Evolutionary conservation across 768 basidiomycete species (phyloP).

Genomic region (Lactarius hengduanensis): DNA sequence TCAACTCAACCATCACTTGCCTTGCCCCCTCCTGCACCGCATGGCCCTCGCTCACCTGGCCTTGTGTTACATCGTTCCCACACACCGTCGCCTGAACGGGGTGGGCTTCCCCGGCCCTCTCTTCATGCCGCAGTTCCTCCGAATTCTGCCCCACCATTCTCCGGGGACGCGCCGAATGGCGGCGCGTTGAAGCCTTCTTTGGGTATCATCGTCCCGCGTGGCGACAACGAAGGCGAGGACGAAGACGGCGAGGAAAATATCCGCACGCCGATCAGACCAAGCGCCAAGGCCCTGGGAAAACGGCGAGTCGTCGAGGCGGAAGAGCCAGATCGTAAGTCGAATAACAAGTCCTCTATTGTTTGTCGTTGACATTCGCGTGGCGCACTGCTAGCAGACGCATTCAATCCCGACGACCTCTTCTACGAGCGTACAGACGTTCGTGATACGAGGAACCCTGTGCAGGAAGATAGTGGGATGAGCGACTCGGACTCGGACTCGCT

Average conservation of each 20-base stretch:
- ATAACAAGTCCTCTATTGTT: conserved; percentile 5
- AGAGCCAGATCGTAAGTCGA: conserved; percentile 46
- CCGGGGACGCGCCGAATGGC: conserved; percentile 13
- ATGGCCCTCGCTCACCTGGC: conserved; percentile 67
- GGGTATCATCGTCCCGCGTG: conserved; percentile 7
- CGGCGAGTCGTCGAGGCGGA: conserved; percentile 58
- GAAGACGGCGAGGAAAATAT: conserved; percentile 33
- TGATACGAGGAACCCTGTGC: conserved; percentile 34
- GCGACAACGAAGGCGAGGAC: not conserved
- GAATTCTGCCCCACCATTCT: conserved; percentile 7
- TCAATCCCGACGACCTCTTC: conserved; percentile 58
- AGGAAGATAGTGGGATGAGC: conserved; percentile 33
- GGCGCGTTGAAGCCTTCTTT: conserved; percentile 14
- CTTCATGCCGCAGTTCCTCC: conserved; percentile 16
- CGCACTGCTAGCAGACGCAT: conserved; percentile 39
- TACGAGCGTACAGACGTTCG: conserved; percentile 40
- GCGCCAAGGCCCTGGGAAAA: conserved; percentile 88
- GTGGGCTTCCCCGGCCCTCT: conserved; percentile 18
- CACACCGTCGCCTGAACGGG: conserved; percentile 67
- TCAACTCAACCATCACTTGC: conserved; percentile 45
- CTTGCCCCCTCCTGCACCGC: conserved; percentile 65
- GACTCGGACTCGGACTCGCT: conserved; percentile 55
- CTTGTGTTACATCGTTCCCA: conserved; percentile 50
- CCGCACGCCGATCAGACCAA: conserved; percentile 55
- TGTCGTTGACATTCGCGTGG: not conserved